These are phyloP conservation scores for Zopfia rhizophila DNA, from an alignment of 2,329 filamentous ascomycete genomes.

Conservation along the genomic window DNA sequence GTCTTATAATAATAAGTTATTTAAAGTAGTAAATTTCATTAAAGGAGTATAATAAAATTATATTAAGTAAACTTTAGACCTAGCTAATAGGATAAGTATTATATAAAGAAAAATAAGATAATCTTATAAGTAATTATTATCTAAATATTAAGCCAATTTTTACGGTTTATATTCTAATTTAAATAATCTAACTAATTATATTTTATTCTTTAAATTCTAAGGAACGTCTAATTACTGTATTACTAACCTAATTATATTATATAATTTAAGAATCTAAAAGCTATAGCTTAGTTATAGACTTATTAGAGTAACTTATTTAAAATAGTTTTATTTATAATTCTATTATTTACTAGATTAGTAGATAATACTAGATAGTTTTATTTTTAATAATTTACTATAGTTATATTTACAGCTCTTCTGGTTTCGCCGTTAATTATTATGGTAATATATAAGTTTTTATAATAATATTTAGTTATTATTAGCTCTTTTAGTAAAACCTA, in stretches of 20 bases:
- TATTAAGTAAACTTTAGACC: constrained; percentile 9
- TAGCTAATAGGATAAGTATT: constrained; percentile 13
- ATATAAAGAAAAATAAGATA: constrained; percentile 1
- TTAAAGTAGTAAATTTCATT: constrained; percentile 23
- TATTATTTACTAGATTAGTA: constrained; percentile 3
- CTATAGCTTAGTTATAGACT: too few species aligned
- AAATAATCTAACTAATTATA: too few species aligned
- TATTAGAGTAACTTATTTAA: not conserved
- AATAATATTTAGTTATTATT: constrained; percentile 12
- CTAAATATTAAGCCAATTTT: not conserved
- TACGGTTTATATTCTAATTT: too few species aligned
- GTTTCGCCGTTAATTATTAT: not conserved
- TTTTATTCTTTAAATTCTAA: too few species aligned
- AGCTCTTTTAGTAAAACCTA: too few species aligned
- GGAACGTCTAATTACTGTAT: too few species aligned
- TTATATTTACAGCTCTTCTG: constrained; percentile 9
- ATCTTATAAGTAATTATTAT: not conserved
- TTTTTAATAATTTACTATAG: constrained; percentile 1
- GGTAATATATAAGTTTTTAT: constrained; percentile 5
- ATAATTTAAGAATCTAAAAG: too few species aligned
- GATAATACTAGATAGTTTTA: not conserved
- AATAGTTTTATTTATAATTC: constrained; percentile 5
- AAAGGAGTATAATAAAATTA: constrained; percentile 14
- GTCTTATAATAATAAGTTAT: constrained; percentile 32
- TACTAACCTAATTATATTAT: too few species aligned